Conservation (phyloP, 2,329 filamentous ascomycete genomes). For the Helotiales sp. region DNA sequence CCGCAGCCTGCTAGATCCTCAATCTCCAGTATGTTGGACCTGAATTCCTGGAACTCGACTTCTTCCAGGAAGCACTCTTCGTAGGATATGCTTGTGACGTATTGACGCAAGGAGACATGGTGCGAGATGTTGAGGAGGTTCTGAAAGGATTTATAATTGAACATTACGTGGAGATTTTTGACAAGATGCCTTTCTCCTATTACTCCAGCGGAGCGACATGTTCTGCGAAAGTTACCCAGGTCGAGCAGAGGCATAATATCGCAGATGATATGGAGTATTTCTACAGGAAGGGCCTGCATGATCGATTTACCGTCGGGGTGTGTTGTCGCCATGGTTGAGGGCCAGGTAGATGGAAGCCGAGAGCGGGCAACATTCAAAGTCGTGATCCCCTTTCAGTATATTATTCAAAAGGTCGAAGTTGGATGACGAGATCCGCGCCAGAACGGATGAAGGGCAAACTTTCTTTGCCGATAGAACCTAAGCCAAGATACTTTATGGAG, state of each 20-base stretch:
- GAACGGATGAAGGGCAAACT: not conserved
- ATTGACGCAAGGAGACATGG: not conserved
- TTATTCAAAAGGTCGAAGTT: not conserved
- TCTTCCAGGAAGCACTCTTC: conserved; percentile 9
- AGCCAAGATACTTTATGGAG: not conserved
- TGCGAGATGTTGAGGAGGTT: conserved; percentile 9
- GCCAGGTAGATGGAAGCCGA: not conserved
- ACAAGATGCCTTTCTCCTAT: not conserved
- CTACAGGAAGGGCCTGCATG: not conserved
- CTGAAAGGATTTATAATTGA: conserved; percentile 9
- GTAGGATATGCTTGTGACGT: conserved; percentile 6
- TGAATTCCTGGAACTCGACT: not conserved
- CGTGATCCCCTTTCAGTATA: not conserved
- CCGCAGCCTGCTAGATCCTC: not conserved
- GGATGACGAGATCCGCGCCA: not conserved
- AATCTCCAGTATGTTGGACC: not conserved
- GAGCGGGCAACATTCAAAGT: not conserved
- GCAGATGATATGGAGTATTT: not conserved
- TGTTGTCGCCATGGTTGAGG: not conserved
- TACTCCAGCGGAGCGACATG: not conserved
- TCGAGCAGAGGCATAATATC: not conserved
- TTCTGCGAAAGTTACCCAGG: not conserved
- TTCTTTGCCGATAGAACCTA: not conserved
- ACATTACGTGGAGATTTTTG: conserved; percentile 7
- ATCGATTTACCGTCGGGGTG: not conserved